A percentile compares a stretch with the other conserved stretches of the same genome.
Evolutionary conservation across 352 stramenopile genomes (phyloP).

Genomic region (Phytopythium vexans): DNA sequence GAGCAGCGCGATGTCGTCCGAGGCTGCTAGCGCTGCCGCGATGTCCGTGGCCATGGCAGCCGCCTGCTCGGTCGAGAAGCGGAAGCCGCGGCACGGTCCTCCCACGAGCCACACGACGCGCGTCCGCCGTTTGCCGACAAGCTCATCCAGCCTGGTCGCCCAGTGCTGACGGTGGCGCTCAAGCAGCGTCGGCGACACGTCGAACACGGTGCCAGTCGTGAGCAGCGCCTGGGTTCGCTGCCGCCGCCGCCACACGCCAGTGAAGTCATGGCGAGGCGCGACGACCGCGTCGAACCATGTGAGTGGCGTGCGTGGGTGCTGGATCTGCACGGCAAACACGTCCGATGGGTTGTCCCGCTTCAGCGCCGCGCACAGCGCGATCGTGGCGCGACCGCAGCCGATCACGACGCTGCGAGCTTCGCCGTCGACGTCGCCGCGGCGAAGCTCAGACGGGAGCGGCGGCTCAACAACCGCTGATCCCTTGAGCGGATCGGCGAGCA

Average conservation of each 20-base stretch:
- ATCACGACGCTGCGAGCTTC: slow-evolving; percentile 45
- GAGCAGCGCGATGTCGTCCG: slow-evolving; percentile 28
- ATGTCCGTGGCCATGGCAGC: slow-evolving; percentile 43
- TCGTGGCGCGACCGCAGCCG: slow-evolving; percentile 62
- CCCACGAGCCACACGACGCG: slow-evolving; percentile 58
- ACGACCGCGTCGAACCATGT: slow-evolving; percentile 62
- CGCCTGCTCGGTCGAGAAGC: slow-evolving; percentile 32
- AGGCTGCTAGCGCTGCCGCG: slow-evolving; percentile 10
- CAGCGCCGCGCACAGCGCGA: slow-evolving; percentile 56
- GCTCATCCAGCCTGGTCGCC: slow-evolving; percentile 19
- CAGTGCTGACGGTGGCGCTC: slow-evolving; percentile 19
- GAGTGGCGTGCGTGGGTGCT: slow-evolving; percentile 60
- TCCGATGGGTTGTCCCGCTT: slow-evolving; percentile 18
- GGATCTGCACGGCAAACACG: slow-evolving; percentile 72
- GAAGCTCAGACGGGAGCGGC: neutral
- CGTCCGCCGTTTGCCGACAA: slow-evolving; percentile 10
- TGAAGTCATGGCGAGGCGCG: slow-evolving; percentile 54
- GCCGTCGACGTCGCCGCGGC: neutral
- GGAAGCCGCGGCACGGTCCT: slow-evolving; percentile 61
- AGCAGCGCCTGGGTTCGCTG: slow-evolving; percentile 26
- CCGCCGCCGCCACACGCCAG: neutral
- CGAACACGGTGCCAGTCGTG: slow-evolving; percentile 53
- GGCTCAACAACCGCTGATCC: neutral
- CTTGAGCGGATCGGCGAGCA: slow-evolving; percentile 11
- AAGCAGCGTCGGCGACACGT: slow-evolving; percentile 26